phyloP scores from a whole-genome alignment of 2,329 filamentous ascomycete genomes.

The Cordyceps cicadae region DNA sequence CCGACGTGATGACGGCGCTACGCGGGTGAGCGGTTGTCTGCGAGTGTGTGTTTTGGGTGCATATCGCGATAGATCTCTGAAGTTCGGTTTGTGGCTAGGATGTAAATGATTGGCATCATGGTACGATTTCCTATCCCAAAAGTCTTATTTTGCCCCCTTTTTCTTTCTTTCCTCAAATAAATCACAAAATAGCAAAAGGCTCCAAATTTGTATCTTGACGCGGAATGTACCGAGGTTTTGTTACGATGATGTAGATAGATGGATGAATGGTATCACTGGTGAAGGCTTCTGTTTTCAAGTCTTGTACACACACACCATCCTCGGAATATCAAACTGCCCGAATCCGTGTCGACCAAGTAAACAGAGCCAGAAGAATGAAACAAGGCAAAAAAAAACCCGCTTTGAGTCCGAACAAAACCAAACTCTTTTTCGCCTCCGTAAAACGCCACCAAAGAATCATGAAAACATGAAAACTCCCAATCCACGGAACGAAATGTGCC shows the following conservation, averaged over 20 bases:
- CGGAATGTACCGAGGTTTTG: not conserved
- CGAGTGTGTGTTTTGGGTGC: not conserved
- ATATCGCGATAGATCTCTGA: too few species aligned
- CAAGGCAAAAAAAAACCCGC: not conserved
- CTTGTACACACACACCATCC: not conserved
- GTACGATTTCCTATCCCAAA: not conserved
- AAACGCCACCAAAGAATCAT: not conserved
- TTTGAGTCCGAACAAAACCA: not conserved
- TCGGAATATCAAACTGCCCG: not conserved
- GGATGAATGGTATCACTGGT: not conserved
- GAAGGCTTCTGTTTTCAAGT: not conserved
- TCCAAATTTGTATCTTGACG: not conserved
- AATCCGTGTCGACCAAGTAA: not conserved
- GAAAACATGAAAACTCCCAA: not conserved
- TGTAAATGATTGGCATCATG: not conserved
- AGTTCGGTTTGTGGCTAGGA: not conserved
- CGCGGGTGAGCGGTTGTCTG: constrained; percentile 13
- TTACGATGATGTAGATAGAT: not conserved
- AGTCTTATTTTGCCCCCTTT: not conserved
- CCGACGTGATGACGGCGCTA: constrained; percentile 14
- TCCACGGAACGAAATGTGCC: not conserved
- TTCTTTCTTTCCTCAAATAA: not conserved
- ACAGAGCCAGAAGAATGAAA: not conserved
- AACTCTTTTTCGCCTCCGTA: not conserved
- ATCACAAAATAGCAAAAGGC: not conserved